Evolutionary conservation across 2,329 filamentous ascomycete species (phyloP).

Genomic region (Endothia cerciana): DNA sequence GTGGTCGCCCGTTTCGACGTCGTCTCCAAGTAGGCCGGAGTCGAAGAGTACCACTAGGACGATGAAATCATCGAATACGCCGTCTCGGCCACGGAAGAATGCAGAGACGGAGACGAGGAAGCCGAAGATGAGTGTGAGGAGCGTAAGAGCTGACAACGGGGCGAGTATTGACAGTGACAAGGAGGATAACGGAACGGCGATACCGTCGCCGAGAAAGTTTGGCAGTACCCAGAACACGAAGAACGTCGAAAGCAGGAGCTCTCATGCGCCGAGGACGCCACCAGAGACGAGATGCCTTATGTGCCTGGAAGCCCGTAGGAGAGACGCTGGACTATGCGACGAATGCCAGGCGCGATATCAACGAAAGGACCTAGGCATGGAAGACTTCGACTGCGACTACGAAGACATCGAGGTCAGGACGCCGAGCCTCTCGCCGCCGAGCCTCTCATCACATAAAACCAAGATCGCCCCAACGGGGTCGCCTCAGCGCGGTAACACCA

Average conservation of each 20-base stretch:
- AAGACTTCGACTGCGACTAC: constrained; percentile 17
- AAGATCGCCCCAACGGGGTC: constrained; percentile 5
- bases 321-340: constrained; percentile 12
- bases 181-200: background rate
- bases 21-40: background rate
- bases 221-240: background rate
- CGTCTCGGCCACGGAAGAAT: background rate
- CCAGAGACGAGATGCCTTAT: constrained; percentile 1
- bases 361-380: constrained; percentile 1
- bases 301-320: constrained; percentile 11
- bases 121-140: background rate
- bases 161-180: background rate
- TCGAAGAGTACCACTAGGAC: background rate
- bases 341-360: constrained; percentile 12
- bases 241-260: background rate
- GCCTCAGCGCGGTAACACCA: background rate
- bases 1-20: background rate
- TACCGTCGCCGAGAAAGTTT: background rate
- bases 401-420: constrained; percentile 11
- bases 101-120: background rate
- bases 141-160: background rate
- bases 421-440: background rate
- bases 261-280: background rate
- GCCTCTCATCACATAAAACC: background rate
- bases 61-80: background rate